These are phyloP conservation scores for Trichoderma arundinaceum DNA, from an alignment of 2,329 filamentous ascomycete species.

Conservation along the genomic window DNA sequence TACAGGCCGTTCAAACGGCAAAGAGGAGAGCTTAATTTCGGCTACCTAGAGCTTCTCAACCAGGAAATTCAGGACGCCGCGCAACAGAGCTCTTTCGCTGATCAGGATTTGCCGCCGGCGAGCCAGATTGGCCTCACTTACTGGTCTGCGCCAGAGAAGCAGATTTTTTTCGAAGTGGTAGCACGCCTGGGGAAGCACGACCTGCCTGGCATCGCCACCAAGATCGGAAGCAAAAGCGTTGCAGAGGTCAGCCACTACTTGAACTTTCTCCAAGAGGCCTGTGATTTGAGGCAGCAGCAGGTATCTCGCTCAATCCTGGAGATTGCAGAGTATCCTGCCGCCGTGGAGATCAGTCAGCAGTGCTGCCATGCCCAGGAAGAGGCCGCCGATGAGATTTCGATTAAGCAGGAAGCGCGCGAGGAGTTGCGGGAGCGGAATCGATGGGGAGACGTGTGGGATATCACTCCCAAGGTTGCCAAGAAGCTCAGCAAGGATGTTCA, in stretches of 20 bases:
- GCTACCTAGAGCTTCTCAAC: slow-evolving; percentile 61
- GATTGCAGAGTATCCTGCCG: slow-evolving; percentile 69
- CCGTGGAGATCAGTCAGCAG: slow-evolving; percentile 70
- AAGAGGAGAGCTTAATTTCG: slow-evolving; percentile 50
- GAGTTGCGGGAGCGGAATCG: slow-evolving; percentile 62
- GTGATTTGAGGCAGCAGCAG: slow-evolving; percentile 49
- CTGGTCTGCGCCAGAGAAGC: slow-evolving; percentile 77
- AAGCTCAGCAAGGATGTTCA: slow-evolving; percentile 37
- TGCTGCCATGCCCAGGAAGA: slow-evolving; percentile 70
- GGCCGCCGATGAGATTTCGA: slow-evolving; percentile 68
- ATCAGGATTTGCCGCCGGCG: slow-evolving; percentile 44
- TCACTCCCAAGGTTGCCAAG: slow-evolving; percentile 54
- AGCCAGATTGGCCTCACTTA: slow-evolving; percentile 70
- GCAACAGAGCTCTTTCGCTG: slow-evolving; percentile 43
- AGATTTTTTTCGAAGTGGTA: slow-evolving; percentile 69
- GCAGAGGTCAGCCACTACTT: slow-evolving; percentile 77
- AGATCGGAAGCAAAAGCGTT: slow-evolving; percentile 73
- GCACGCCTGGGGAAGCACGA: slow-evolving; percentile 68
- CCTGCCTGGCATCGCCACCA: slow-evolving; percentile 63
- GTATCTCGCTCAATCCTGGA: slow-evolving; percentile 45
- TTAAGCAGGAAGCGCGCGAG: slow-evolving; percentile 68
- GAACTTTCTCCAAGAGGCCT: slow-evolving; percentile 60
- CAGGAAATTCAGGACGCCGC: slow-evolving; percentile 62
- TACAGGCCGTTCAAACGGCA: slow-evolving; percentile 53
- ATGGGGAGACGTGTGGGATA: slow-evolving; percentile 70